Evolutionary conservation across 1,139 yeast genomes (phyloP).

Genomic region (Saccharomyces hybrid): DNA sequence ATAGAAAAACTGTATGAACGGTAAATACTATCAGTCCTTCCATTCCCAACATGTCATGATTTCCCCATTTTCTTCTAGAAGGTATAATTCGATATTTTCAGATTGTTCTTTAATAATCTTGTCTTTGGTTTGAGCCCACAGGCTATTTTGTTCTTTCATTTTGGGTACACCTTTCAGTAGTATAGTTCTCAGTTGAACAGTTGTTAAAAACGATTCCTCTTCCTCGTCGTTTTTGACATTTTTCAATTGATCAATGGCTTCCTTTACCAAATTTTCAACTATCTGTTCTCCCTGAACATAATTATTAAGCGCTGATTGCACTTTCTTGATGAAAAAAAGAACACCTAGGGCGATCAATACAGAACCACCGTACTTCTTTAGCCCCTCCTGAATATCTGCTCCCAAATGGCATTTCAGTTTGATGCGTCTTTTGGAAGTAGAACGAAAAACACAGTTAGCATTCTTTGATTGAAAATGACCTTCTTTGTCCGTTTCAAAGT

Average conservation of each 20-base stretch:
- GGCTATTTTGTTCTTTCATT: constrained; percentile 37
- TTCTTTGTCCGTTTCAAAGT: constrained; percentile 37
- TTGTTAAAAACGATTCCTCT: constrained; percentile 44
- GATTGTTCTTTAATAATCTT: constrained; percentile 48
- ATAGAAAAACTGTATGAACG: too few relatives aligned
- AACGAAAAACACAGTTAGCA: constrained; percentile 37
- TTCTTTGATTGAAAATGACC: neutral
- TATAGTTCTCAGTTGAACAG: constrained; percentile 65
- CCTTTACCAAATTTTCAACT: constrained; percentile 27
- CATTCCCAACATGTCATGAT: constrained; percentile 83
- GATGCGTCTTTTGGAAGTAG: constrained; percentile 52
- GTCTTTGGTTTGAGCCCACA: constrained; percentile 55
- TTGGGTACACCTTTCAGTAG: constrained; percentile 38
- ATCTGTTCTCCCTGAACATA: constrained; percentile 34
- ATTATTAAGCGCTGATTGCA: constrained; percentile 12
- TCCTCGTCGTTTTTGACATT: constrained; percentile 29
- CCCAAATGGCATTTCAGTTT: constrained; percentile 44
- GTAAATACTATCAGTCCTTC: constrained; percentile 27
- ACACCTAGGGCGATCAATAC: constrained; percentile 4
- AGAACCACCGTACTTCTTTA: constrained; percentile 36
- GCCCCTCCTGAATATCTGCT: constrained; percentile 33
- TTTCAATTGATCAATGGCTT: constrained; percentile 38
- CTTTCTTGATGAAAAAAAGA: neutral
- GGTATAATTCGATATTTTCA: constrained; percentile 10
- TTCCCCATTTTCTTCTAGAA: constrained; percentile 68